These are phyloP conservation scores for Lactifluus hygrophoroides DNA, from an alignment of 768 basidiomycete species.

Conservation along the genomic window DNA sequence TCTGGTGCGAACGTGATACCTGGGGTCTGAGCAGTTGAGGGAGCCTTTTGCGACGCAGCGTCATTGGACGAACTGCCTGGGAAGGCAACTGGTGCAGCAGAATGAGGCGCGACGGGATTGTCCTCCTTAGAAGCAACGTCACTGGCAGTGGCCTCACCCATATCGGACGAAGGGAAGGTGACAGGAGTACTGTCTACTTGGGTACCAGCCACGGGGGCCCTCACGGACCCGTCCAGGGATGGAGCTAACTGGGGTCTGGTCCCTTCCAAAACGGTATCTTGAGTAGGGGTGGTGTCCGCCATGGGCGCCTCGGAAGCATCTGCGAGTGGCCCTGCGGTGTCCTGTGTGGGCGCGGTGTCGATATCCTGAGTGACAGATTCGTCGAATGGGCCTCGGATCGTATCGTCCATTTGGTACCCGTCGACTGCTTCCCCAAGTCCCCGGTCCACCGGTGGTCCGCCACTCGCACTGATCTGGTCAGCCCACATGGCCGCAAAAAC, in stretches of 20 bases:
- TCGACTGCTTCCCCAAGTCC: conserved; percentile 33
- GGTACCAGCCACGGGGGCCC: conserved; percentile 23
- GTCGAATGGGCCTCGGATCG: conserved; percentile 2
- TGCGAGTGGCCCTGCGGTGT: conserved; percentile 9
- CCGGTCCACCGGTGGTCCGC: conserved; percentile 37
- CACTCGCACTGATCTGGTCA: conserved; percentile 64
- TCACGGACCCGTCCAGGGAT: background rate
- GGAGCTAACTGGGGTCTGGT: background rate
- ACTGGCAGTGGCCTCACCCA: conserved; percentile 26
- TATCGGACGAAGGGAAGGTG: conserved; percentile 28
- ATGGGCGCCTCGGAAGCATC: conserved; percentile 15
- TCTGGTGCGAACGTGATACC: conserved; percentile 63
- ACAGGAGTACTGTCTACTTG: conserved; percentile 27
- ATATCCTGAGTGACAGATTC: conserved; percentile 4
- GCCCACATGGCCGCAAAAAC: conserved; percentile 86
- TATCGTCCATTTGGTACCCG: conserved; percentile 39
- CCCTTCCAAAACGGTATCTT: conserved; percentile 3
- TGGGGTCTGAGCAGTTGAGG: conserved; percentile 27
- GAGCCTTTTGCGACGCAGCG: conserved; percentile 26
- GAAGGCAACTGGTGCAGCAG: conserved; percentile 27
- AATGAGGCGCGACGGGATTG: conserved; percentile 26
- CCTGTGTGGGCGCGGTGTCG: conserved; percentile 15
- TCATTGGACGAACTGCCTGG: conserved; percentile 27
- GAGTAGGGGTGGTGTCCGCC: conserved; percentile 16
- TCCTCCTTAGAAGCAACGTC: conserved; percentile 18